Evolutionary conservation across 2,329 filamentous ascomycete species (phyloP), one percentile per base, ranked within the genome.

Genomic region (Hypoxylon sp.): DNA sequence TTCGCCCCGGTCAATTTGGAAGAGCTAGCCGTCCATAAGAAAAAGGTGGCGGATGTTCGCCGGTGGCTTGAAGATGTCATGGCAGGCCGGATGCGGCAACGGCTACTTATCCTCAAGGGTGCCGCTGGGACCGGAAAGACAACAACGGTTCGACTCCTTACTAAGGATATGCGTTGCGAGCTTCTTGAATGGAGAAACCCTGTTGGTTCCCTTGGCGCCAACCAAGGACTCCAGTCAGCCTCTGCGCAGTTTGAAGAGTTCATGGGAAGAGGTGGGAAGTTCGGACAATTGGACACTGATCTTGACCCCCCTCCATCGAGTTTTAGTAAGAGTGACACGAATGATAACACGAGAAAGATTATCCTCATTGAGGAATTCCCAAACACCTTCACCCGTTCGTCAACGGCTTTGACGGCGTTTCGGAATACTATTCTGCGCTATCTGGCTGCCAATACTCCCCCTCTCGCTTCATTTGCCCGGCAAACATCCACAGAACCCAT

Each of bases 121-220:
- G 90, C 94, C 35, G 94, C 96, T 46, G 96, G 96, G 19, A 92
- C 93, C 35, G 96, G 94, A 31, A 99, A 99, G 81, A 98, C 96
- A 0, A 94, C 94, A 0, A 97, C 95, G 0, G 77, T 98, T 58
- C 87, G 88, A 10, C 83, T 97, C 22, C 85, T 99, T 37, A 91
- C 94, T 3, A 89, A 89, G 70, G 88, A 92, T n/a, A 84, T 98
- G 83, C 87, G 86, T 1, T 90, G 92, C 66, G 88, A 94, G 69
- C 82, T 98, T 31, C 83, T 96, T 33, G 94, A 98, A 80, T 99
- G 96, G 96, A 92, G 90, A 77, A 98, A 97, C 77, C 94, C 95
- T 0, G 85, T 87, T 0, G 88, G 86, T 0, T 87, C 87, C 1
- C 77, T 84, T 2, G 87, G 86, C 1, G 84, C 86, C 1, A 81